Evolutionary conservation across 179 eudicot genomes (phyloP).

Genomic region (Beta lomatogona): DNA sequence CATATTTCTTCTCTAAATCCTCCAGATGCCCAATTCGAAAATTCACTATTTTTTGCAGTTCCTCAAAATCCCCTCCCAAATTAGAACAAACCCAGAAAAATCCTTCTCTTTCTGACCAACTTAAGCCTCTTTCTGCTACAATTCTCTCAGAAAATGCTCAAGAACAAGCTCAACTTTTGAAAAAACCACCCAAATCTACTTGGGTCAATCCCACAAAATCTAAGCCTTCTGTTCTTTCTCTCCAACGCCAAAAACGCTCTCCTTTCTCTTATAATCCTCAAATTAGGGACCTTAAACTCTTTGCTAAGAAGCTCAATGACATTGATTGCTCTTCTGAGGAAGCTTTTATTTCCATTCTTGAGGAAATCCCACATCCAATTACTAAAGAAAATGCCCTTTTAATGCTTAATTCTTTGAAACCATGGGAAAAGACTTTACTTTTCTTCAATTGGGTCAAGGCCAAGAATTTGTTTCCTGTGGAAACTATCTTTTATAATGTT

Average conservation of each 20-base stretch:
- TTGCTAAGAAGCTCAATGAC: slow-evolving; percentile 70
- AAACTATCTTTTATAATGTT: slow-evolving; percentile 89
- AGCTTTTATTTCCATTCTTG: slow-evolving; percentile 47
- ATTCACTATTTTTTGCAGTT: slow-evolving; percentile 33
- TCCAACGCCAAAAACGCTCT: slow-evolving; percentile 68
- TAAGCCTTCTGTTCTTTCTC: slow-evolving; percentile 68
- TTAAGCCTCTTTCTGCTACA: slow-evolving; percentile 37
- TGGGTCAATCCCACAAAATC: slow-evolving; percentile 91
- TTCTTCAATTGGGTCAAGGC: slow-evolving; percentile 88
- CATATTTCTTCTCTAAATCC: slow-evolving; percentile 29
- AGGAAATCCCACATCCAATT: slow-evolving; percentile 56
- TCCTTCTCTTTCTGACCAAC: slow-evolving; percentile 42
- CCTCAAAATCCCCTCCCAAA: slow-evolving; percentile 29
- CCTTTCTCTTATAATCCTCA: slow-evolving; percentile 58
- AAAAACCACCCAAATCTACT: slow-evolving; percentile 70
- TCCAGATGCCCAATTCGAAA: slow-evolving; percentile 23
- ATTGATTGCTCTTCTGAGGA: slow-evolving; percentile 43
- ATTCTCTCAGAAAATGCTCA: slow-evolving; percentile 32
- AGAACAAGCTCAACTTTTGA: slow-evolving; percentile 43
- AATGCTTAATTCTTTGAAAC: slow-evolving; percentile 64
- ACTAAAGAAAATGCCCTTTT: slow-evolving; percentile 70
- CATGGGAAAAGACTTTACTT: slow-evolving; percentile 70
- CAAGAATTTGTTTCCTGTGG: slow-evolving; percentile 73
- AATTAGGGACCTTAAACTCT: slow-evolving; percentile 66
- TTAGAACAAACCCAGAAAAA: slow-evolving; percentile 33